Evolutionary conservation across 2,329 filamentous ascomycete species (phyloP).

Genomic region (Zalaria sp.): DNA sequence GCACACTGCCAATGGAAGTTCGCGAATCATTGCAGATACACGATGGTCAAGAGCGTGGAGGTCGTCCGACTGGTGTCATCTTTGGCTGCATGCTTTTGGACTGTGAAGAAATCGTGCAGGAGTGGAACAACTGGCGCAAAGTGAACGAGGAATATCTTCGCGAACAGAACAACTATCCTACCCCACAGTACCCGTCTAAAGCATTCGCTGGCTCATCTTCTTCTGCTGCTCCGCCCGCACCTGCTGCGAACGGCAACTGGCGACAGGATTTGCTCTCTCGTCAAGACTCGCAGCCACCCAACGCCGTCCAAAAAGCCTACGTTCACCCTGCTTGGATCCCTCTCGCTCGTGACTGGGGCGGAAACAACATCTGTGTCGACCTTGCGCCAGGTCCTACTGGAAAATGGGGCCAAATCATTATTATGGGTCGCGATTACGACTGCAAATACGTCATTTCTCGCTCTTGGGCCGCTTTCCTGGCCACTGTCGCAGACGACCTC

Average conservation of each 20-base stretch:
- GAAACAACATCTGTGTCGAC: conserved; percentile 92
- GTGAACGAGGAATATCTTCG: conserved; percentile 79
- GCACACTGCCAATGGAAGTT: conserved; percentile 82
- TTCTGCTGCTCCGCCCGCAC: conserved; percentile 41
- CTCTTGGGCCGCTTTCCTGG: conserved; percentile 81
- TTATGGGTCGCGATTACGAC: conserved; percentile 95
- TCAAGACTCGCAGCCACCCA: conserved; percentile 78
- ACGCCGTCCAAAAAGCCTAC: conserved; percentile 82
- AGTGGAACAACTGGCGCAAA: conserved; percentile 91
- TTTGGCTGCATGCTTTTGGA: conserved; percentile 93
- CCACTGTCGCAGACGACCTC: conserved; percentile 78
- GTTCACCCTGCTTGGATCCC: conserved; percentile 93
- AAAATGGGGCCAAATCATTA: conserved; percentile 90
- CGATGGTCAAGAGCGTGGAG: conserved; percentile 93
- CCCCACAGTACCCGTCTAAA: conserved; percentile 56
- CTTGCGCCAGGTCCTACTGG: conserved; percentile 79
- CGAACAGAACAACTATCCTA: conserved; percentile 28
- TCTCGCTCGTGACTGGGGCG: conserved; percentile 91
- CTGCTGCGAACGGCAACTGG: conserved; percentile 43
- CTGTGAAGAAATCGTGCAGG: conserved; percentile 94
- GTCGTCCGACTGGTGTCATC: conserved; percentile 78
- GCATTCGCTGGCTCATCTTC: conserved; percentile 51
- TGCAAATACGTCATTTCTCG: conserved; percentile 93
- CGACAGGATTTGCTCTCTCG: conserved; percentile 68
- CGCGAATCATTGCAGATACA: conserved; percentile 83